phyloP scores from a whole-genome alignment of 1,284 basidiomycete species.

The Tilletia horrida region DNA sequence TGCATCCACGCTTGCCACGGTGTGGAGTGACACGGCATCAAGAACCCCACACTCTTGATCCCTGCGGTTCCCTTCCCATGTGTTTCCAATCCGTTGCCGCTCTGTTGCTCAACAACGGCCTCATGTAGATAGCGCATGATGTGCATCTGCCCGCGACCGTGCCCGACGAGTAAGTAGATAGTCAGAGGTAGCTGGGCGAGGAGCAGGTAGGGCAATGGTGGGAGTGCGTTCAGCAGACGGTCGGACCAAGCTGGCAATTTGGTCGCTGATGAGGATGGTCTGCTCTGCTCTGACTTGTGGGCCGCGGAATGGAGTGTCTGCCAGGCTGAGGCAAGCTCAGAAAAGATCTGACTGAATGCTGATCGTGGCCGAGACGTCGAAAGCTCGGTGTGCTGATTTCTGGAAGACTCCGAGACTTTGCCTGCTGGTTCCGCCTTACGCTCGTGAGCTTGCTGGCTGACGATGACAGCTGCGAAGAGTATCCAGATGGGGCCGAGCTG shows the following conservation, averaged over 20 bases:
- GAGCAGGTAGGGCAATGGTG: conserved; percentile 20
- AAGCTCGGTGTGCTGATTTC: too few relatives aligned
- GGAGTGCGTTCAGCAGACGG: neutral
- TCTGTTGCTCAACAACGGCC: too few relatives aligned
- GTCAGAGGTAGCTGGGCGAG: conserved; percentile 30
- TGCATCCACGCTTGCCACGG: conserved; percentile 91
- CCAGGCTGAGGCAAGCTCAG: too few relatives aligned
- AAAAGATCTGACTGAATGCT: too few relatives aligned
- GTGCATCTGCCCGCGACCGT: conserved; percentile 36
- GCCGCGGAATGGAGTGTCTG: too few relatives aligned
- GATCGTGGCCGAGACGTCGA: too few relatives aligned
- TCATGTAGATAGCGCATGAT: conserved; percentile 29
- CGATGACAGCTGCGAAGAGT: conserved; percentile 63
- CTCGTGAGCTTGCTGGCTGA: neutral
- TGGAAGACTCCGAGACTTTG: too few relatives aligned
- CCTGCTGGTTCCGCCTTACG: too few relatives aligned
- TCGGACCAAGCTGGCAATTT: neutral
- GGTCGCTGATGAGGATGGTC: too few relatives aligned
- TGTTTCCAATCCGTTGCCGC: too few relatives aligned
- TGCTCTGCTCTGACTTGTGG: too few relatives aligned
- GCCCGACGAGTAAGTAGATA: conserved; percentile 36
- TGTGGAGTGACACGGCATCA: conserved; percentile 98
- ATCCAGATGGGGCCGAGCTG: conserved; percentile 83
- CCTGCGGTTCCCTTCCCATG: conserved; percentile 55
- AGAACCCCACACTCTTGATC: conserved; percentile 67